Evolutionary conservation across 305 asterid genomes (phyloP).

Genomic region (Nicotiana rustica): DNA sequence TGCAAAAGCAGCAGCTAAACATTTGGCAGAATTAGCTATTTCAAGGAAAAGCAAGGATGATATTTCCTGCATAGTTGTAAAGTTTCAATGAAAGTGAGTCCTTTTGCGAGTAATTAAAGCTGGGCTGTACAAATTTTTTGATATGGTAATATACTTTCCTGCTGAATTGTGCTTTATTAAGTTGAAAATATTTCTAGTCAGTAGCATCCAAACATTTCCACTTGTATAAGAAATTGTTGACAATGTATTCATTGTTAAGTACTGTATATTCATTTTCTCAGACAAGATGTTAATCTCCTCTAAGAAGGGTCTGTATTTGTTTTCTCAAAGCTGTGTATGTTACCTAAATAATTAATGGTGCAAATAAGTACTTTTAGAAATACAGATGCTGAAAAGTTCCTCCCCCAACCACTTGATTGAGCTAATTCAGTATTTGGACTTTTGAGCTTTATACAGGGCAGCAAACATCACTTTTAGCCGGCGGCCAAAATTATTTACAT

Average conservation of each 20-base stretch:
- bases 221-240: background rate
- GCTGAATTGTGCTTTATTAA: constrained; percentile 23
- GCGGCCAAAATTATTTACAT: too few species aligned
- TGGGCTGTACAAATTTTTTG: constrained; percentile 30
- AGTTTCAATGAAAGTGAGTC: constrained; percentile 53
- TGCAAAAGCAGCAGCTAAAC: constrained; percentile 78
- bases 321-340: background rate
- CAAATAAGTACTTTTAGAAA: background rate
- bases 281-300: background rate
- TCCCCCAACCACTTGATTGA: background rate
- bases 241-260: background rate
- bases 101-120: constrained; percentile 4
- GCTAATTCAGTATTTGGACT: too few species aligned
- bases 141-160: background rate
- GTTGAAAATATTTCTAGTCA: constrained; percentile 25
- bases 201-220: background rate
- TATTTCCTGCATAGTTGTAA: constrained; percentile 89
- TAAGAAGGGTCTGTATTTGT: background rate
- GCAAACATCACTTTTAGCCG: too few species aligned
- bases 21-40: constrained; percentile 65
- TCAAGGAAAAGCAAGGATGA: constrained; percentile 84
- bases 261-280: constrained; percentile 27
- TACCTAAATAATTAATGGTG: background rate
- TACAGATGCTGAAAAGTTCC: constrained; percentile 2
- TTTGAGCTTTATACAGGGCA: too few species aligned